Evolutionary conservation across 768 basidiomycete genomes (phyloP).

Genomic region (Epithele typhae): DNA sequence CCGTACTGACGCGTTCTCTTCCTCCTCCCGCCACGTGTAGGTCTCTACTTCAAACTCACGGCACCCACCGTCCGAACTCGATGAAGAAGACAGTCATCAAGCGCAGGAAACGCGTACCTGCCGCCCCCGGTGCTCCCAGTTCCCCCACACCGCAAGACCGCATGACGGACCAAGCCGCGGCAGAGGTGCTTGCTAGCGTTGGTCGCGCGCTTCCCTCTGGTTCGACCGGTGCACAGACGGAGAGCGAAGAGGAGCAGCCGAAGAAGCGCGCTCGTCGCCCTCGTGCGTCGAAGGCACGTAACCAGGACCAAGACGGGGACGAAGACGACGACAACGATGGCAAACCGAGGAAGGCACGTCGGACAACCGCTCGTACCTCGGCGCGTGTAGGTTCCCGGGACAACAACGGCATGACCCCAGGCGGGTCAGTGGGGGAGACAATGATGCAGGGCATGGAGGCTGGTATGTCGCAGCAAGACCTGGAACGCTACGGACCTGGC

Average conservation of each 20-base stretch:
- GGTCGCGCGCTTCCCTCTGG: conserved; percentile 46
- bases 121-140: conserved; percentile 45
- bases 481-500: conserved; percentile 19
- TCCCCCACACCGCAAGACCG: conserved; percentile 36
- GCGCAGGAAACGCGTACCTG: conserved; percentile 94
- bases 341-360: conserved; percentile 11
- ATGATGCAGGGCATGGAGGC: conserved; percentile 19
- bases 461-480: conserved; percentile 3
- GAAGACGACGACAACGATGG: conserved; percentile 44
- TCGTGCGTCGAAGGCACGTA: conserved; percentile 30
- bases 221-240: conserved; percentile 39
- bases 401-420: conserved; percentile 10
- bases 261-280: conserved; percentile 48
- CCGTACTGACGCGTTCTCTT: background rate
- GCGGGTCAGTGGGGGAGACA: conserved; percentile 12
- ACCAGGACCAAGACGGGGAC: conserved; percentile 37
- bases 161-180: conserved; percentile 83
- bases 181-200: conserved; percentile 83
- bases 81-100: conserved; percentile 99
- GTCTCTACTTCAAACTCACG: conserved; percentile 99
- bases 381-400: conserved; percentile 4
- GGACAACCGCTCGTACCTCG: background rate
- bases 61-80: conserved; percentile 92
- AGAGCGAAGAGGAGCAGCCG: conserved; percentile 43
- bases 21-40: conserved; percentile 37